Evolutionary conservation across 2,329 filamentous ascomycete species (phyloP).

Genomic region (Lachnellula arida): DNA sequence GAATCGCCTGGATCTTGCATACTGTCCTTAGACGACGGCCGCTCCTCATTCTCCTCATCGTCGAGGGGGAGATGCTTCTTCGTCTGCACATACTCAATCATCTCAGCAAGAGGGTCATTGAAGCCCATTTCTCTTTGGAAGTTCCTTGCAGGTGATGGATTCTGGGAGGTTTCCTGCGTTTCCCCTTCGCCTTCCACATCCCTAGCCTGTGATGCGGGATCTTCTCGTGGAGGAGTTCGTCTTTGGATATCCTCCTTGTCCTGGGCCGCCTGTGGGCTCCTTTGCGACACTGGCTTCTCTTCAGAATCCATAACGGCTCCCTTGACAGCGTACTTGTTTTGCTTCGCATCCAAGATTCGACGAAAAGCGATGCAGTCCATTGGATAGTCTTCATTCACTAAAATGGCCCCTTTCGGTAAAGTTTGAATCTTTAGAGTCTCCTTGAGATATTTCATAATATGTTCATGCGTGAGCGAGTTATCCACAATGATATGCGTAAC

Average conservation of each 20-base stretch:
- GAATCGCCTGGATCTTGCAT: constrained; percentile 21
- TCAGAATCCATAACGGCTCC: constrained; percentile 4
- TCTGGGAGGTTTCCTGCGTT: neutral
- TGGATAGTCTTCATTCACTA: constrained; percentile 67
- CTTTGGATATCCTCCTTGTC: constrained; percentile 38
- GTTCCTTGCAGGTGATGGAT: neutral
- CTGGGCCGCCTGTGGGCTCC: constrained; percentile 1
- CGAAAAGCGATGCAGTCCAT: constrained; percentile 61
- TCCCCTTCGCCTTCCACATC: constrained; percentile 5
- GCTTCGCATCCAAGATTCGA: constrained; percentile 52
- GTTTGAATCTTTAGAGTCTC: constrained; percentile 12
- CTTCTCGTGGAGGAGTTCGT: constrained; percentile 36
- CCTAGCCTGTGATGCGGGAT: constrained; percentile 21
- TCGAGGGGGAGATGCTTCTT: constrained; percentile 55
- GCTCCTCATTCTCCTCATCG: constrained; percentile 39
- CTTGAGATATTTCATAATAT: constrained; percentile 55
- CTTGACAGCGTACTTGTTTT: constrained; percentile 53
- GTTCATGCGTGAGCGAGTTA: constrained; percentile 56
- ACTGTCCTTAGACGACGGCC: constrained; percentile 18
- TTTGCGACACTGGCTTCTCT: neutral
- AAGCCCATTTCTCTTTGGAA: neutral
- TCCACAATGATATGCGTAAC: constrained; percentile 82
- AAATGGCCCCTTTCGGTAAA: constrained; percentile 37
- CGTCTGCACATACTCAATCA: constrained; percentile 58
- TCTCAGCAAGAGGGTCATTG: constrained; percentile 56